These are phyloP conservation scores for Exsudoporus frostii DNA, from an alignment of 768 basidiomycete species.

Conservation along the genomic window DNA sequence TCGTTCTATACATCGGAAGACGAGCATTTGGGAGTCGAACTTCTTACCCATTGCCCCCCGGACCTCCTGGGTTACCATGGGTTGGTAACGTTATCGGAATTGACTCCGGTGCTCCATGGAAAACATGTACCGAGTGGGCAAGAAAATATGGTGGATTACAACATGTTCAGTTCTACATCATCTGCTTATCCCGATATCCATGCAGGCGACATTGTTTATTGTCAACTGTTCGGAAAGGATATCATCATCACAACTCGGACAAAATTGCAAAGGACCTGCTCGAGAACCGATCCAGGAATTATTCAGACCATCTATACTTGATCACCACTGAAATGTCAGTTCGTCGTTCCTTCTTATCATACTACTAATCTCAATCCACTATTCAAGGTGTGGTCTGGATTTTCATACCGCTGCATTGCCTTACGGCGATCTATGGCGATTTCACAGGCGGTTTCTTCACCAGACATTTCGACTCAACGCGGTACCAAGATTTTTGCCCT, in stretches of 20 bases:
- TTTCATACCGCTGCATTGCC: neutral
- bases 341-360: neutral
- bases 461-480: neutral
- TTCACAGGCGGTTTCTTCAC: conserved; percentile 12
- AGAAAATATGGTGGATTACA: neutral
- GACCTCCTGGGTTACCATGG: too few species aligned
- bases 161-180: neutral
- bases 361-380: neutral
- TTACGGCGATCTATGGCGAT: conserved; percentile 7
- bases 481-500: neutral
- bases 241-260: neutral
- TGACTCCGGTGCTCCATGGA: too few species aligned
- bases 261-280: neutral
- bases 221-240: neutral
- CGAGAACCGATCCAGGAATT: conserved; percentile 2
- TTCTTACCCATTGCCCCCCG: too few species aligned
- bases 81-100: too few species aligned
- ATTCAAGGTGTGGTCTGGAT: neutral
- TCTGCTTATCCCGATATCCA: neutral
- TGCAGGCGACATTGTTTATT: conserved; percentile 1
- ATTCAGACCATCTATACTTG: conserved; percentile 3
- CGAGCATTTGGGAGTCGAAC: too few species aligned
- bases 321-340: neutral
- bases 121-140: too few species aligned
- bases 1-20: too few species aligned